Conservation (phyloP, 805 yeast species). For the Suhomyces vadensis region DNA sequence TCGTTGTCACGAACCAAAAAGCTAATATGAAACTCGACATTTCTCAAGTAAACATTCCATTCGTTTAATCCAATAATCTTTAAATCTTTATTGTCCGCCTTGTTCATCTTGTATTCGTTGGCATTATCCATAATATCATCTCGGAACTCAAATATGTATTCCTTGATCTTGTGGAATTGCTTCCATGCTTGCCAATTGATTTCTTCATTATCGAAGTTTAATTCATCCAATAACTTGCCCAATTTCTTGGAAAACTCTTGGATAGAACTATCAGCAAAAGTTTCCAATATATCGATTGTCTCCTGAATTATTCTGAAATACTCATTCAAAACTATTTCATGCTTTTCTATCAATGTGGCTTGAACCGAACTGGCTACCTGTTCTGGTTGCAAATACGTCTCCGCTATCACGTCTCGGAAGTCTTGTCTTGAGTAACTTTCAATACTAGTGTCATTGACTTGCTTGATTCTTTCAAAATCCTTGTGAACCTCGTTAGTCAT, state of each 20-base stretch:
- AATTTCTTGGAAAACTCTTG: conserved; percentile 64
- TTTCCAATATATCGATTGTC: conserved; percentile 68
- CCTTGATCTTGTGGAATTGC: conserved; percentile 57
- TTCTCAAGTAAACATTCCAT: conserved; percentile 37
- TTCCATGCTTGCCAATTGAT: conserved; percentile 43
- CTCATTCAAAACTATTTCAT: conserved; percentile 25
- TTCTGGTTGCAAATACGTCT: conserved; percentile 25
- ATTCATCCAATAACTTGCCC: conserved; percentile 49
- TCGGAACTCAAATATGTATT: conserved; percentile 52
- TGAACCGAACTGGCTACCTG: conserved; percentile 24
- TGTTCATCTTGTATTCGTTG: conserved; percentile 19
- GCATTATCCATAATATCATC: conserved; percentile 46
- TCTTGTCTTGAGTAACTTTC: conserved; percentile 33
- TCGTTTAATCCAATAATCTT: conserved; percentile 34
- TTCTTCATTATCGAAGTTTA: conserved; percentile 35
- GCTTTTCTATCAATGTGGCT: conserved; percentile 24
- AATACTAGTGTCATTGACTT: conserved; percentile 14
- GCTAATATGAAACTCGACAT: conserved; percentile 47
- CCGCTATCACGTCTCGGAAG: conserved; percentile 35
- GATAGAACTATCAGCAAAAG: conserved; percentile 68
- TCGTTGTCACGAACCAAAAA: conserved; percentile 60
- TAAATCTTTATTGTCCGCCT: conserved; percentile 11
- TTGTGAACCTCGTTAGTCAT: conserved; percentile 33
- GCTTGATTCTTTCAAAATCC: conserved; percentile 33
- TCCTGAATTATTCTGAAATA: conserved; percentile 37